Conservation (phyloP, 345 rosid genomes). For the Arabis alpina region DNA sequence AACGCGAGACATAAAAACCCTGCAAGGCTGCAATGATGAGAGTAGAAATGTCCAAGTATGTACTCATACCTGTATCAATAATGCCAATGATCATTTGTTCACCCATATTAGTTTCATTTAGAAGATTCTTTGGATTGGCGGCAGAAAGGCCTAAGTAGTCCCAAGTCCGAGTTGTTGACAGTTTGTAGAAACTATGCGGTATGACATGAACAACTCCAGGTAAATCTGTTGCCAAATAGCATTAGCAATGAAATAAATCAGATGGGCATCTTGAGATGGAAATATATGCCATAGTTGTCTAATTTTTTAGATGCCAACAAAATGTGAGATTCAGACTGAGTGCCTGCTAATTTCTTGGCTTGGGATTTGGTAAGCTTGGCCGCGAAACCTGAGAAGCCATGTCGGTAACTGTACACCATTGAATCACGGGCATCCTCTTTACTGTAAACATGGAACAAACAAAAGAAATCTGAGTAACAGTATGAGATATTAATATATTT, state of each 20-base stretch:
- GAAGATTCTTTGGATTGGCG: constrained; percentile 27
- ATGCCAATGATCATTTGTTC: constrained; percentile 41
- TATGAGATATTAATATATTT: constrained; percentile 2
- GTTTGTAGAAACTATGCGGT: constrained; percentile 43
- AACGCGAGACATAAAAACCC: background rate
- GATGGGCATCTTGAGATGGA: background rate
- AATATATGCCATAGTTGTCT: background rate
- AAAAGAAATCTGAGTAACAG: constrained; percentile 23
- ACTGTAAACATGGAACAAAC: constrained; percentile 37
- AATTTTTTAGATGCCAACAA: background rate
- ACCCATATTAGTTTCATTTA: constrained; percentile 42
- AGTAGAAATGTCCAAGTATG: background rate
- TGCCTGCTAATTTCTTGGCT: constrained; percentile 48
- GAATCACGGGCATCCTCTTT: constrained; percentile 48
- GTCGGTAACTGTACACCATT: constrained; percentile 52
- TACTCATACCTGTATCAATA: constrained; percentile 41
- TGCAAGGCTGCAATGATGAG: background rate
- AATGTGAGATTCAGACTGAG: background rate
- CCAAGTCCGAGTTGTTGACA: constrained; percentile 59
- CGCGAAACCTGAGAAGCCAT: constrained; percentile 57
- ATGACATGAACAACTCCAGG: constrained; percentile 53
- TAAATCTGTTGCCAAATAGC: constrained; percentile 36
- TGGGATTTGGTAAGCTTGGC: constrained; percentile 55
- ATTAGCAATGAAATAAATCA: background rate
- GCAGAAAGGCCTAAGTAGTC: constrained; percentile 51